Conservation (phyloP, 768 basidiomycete species). For the Lentinula raphanica region DNA sequence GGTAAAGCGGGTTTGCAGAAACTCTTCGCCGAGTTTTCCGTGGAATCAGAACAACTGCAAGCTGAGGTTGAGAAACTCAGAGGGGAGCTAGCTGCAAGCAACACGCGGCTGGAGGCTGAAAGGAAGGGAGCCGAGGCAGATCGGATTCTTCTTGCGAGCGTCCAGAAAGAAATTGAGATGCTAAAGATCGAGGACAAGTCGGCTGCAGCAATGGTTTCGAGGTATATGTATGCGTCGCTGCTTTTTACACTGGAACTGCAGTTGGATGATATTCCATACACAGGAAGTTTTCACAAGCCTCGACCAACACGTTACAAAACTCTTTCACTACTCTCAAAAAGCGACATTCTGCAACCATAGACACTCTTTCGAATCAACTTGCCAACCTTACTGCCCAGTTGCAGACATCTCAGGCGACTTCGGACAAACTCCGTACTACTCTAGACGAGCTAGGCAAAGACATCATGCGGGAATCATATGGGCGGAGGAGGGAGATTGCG, state of each 20-base stretch:
- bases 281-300: conserved; percentile 81
- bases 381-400: conserved; percentile 39
- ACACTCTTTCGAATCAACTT: conserved; percentile 50
- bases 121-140: conserved; percentile 36
- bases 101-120: conserved; percentile 42
- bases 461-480: conserved; percentile 64
- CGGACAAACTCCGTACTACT: conserved; percentile 47
- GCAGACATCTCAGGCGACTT: conserved; percentile 35
- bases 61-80: conserved; percentile 37
- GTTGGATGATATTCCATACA: background rate
- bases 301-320: conserved; percentile 59
- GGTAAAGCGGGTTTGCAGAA: conserved; percentile 44
- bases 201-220: conserved; percentile 77
- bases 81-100: conserved; percentile 36
- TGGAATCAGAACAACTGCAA: conserved; percentile 41
- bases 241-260: conserved; percentile 1
- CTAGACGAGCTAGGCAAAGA: conserved; percentile 71
- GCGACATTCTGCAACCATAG: conserved; percentile 57
- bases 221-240: conserved; percentile 63
- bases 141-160: conserved; percentile 38
- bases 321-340: conserved; percentile 53
- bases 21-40: conserved; percentile 44
- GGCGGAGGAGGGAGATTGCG: conserved; percentile 65
- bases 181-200: conserved; percentile 62
- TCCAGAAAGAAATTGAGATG: conserved; percentile 48